Evolutionary conservation across 306 rosid genomes (phyloP).

Genomic region (Comarum palustre): DNA sequence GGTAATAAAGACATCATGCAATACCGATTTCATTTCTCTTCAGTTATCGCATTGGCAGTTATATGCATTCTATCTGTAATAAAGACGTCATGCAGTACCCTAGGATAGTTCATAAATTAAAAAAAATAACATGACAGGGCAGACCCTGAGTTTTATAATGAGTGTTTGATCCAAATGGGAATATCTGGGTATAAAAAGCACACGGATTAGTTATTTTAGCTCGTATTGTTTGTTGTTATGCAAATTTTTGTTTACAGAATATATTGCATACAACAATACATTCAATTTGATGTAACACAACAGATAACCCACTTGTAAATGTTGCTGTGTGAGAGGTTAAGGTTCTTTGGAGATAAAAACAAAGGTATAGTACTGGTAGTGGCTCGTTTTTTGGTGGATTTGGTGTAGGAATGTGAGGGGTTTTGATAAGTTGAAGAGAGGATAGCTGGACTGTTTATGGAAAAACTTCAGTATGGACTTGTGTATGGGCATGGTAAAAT

Average conservation of each 20-base stretch:
- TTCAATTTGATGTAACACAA: background rate
- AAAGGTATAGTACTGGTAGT: background rate
- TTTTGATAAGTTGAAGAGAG: background rate
- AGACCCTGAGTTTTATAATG: background rate
- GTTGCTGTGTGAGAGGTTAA: background rate
- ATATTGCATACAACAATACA: too few relatives aligned
- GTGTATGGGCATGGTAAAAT: background rate
- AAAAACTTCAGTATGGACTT: background rate
- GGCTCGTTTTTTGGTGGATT: background rate
- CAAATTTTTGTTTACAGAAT: background rate
- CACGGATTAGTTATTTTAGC: background rate
- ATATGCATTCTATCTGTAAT: background rate
- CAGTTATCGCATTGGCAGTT: background rate
- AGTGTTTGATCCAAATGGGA: background rate
- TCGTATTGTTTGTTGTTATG: background rate
- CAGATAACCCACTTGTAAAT: background rate
- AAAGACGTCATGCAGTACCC: too few relatives aligned
- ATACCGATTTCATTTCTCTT: background rate
- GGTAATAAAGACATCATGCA: conserved; percentile 38
- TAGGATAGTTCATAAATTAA: background rate
- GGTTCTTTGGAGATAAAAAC: background rate
- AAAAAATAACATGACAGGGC: background rate
- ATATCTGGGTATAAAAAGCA: background rate
- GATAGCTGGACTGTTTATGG: background rate
- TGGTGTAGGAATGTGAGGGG: background rate